Evolutionary conservation across 176 grass and related monocot species (phyloP).

Genomic region (Thalia dealbata): DNA sequence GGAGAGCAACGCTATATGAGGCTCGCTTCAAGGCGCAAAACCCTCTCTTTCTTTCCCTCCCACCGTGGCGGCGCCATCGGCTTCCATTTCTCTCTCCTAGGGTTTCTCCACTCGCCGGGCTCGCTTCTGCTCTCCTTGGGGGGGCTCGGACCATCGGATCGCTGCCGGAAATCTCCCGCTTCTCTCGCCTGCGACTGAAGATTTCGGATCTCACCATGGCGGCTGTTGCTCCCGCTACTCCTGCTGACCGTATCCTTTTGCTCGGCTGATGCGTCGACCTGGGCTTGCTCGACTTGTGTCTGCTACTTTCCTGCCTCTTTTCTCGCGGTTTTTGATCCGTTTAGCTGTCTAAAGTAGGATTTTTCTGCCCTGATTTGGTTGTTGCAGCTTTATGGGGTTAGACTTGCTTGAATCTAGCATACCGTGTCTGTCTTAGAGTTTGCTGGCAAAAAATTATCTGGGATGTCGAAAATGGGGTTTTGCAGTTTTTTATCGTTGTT

Average conservation of each 20-base stretch:
- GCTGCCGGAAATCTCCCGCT: neutral
- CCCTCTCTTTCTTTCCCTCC: neutral
- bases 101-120: neutral
- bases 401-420: neutral
- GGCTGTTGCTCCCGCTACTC: neutral
- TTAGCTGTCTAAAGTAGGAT: neutral
- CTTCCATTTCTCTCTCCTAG: neutral
- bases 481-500: neutral
- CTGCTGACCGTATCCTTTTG: conserved; percentile 5
- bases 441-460: neutral
- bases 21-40: neutral
- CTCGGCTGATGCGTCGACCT: neutral
- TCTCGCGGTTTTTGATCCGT: neutral
- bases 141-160: neutral
- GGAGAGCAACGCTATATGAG: neutral
- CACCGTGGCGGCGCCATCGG: neutral
- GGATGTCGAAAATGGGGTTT: neutral
- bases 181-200: neutral
- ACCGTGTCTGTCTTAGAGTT: neutral
- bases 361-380: neutral
- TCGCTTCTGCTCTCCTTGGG: neutral
- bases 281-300: neutral
- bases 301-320: no score
- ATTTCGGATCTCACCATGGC: neutral
- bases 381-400: neutral